These are phyloP conservation scores for Moesziomyces sp. DNA, from an alignment of 1,284 basidiomycete species.

Conservation along the genomic window DNA sequence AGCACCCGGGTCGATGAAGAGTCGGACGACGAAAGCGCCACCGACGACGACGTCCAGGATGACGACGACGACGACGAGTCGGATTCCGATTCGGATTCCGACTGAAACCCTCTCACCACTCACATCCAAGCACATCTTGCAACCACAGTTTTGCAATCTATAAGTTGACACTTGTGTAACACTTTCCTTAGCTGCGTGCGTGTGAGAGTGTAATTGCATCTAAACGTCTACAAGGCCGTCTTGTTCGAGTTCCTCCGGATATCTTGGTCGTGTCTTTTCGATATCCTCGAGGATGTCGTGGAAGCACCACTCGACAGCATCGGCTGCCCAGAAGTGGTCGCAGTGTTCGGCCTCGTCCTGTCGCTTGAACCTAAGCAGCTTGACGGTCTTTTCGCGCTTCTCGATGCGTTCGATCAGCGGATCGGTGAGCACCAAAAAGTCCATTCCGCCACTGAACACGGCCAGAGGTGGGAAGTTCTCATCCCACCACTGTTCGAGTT, in stretches of 20 bases:
- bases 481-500: constrained; percentile 71
- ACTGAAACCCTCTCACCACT: background rate
- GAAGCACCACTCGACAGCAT: constrained; percentile 74
- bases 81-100: constrained; percentile 28
- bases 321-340: constrained; percentile 73
- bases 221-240: constrained; percentile 2
- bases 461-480: constrained; percentile 74
- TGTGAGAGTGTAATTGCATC: background rate
- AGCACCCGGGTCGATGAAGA: constrained; percentile 70
- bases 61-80: constrained; percentile 19
- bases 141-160: background rate
- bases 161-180: background rate
- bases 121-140: background rate
- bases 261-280: constrained; percentile 37
- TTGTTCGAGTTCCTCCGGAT: constrained; percentile 38
- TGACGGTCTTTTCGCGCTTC: constrained; percentile 68
- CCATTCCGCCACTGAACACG: constrained; percentile 71
- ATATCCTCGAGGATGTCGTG: constrained; percentile 66
- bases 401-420: constrained; percentile 60
- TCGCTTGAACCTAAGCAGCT: constrained; percentile 72
- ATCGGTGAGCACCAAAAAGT: constrained; percentile 63
- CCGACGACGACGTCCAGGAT: constrained; percentile 49
- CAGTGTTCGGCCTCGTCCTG: constrained; percentile 71
- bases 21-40: constrained; percentile 69
- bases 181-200: background rate